Evolutionary conservation across 2,329 filamentous ascomycete species (phyloP).

Genomic region (Elsinoe fawcettii): DNA sequence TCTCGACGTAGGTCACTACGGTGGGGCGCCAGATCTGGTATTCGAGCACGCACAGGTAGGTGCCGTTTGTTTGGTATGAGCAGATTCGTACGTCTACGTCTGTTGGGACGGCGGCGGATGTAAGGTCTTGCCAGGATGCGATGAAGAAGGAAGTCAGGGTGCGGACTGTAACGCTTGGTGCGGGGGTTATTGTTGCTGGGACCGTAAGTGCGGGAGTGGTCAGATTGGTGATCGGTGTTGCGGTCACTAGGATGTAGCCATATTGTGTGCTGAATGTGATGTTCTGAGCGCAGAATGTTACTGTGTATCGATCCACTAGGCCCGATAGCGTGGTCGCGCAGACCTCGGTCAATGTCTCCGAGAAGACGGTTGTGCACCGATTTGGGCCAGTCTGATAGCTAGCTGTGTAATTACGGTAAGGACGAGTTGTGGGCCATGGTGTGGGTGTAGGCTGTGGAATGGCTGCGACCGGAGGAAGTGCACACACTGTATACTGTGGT

Average conservation of each 20-base stretch:
- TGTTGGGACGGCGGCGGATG: conserved; percentile 31
- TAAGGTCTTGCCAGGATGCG: conserved; percentile 38
- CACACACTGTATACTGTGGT: conserved; percentile 37
- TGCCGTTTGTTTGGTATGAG: conserved; percentile 30
- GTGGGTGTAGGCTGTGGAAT: conserved; percentile 24
- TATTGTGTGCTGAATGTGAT: conserved; percentile 41
- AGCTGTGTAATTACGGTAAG: conserved; percentile 32
- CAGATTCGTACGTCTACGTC: conserved; percentile 39
- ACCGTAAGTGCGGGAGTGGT: neutral
- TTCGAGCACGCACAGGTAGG: conserved; percentile 34
- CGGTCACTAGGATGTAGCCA: conserved; percentile 35
- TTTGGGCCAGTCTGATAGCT: conserved; percentile 28
- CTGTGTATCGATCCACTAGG: conserved; percentile 34
- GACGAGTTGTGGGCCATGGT: conserved; percentile 26
- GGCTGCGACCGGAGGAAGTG: conserved; percentile 32
- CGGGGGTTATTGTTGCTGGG: conserved; percentile 30
- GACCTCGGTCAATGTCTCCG: conserved; percentile 34
- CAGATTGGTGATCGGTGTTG: conserved; percentile 23
- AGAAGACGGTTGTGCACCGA: conserved; percentile 36
- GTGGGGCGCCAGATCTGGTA: conserved; percentile 37
- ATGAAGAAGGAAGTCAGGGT: conserved; percentile 38
- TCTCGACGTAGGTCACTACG: conserved; percentile 32
- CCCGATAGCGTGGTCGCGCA: conserved; percentile 39
- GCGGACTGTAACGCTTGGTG: conserved; percentile 29
- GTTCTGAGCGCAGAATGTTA: conserved; percentile 37